Base-by-base conservation (phyloP, 2,329 filamentous ascomycete genomes). In the Colletotrichum sidae region DNA sequence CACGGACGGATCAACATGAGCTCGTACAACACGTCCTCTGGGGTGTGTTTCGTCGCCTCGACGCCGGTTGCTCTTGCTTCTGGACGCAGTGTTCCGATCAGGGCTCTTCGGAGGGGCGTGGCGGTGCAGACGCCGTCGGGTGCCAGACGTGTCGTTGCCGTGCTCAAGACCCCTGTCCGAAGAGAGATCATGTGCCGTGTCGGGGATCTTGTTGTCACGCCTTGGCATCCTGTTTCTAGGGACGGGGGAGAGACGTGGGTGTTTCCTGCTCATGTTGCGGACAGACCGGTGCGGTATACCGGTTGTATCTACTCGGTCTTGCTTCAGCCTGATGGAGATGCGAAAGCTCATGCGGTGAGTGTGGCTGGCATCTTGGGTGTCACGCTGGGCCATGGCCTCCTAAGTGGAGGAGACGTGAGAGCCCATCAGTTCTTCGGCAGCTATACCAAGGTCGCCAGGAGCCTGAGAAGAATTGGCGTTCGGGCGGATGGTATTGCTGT, bases 281-380 rank as follows among this genome's bases (percentile, higher is more conserved):
- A 73, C 0, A 55, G 70, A 2, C 67, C 68, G 7, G 74, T 80
- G 1, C 69, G 74, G 3, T 87, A 86, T 55, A 83, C 82, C 0
- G 86, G 86, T 0, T 72, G 72, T 2, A 78, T 90, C 6, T 90
- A 87, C 75, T 89, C 87, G 0, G 75, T 89, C 1, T 71, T 90
- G 15, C 74, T 90, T 15, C 79, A 87, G 73, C 76, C 76, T 2
- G 81, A 84, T 65, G 52, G 51, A 1, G 74, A 81, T 57, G 49
- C 73, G 0, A 78, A 80, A 8, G 81, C 83, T 0, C 86, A 90
- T 69, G 83, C 85, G 0, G 75, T 90, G 37, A 70, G 73, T 2
- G 76, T 86, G 12, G 80, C 74, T 1, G 75, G 75, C n/a, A 67
- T 78, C 47, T 86, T 84, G 81, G 87, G 83, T 12, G 86, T 88